These are phyloP conservation scores for Oryza meridionalis DNA, from an alignment of 176 grass and related monocot genomes.

Conservation along the genomic window DNA sequence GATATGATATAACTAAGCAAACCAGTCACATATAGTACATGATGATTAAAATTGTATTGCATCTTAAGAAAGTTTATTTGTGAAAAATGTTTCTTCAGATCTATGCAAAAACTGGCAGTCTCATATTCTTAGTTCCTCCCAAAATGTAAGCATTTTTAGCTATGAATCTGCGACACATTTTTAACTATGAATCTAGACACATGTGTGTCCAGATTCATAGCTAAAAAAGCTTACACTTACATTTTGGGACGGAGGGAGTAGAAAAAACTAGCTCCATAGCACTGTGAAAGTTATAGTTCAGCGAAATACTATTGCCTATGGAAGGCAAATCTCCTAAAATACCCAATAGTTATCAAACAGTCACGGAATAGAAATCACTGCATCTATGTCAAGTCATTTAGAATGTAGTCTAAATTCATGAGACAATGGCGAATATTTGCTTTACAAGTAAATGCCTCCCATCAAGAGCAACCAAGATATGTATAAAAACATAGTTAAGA, in stretches of 20 bases:
- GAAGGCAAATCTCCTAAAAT: not conserved
- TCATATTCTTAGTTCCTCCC: not conserved
- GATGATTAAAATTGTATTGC: not conserved
- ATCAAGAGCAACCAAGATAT: not conserved
- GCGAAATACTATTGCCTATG: not conserved
- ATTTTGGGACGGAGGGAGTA: too few species aligned
- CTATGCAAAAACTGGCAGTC: not conserved
- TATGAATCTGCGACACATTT: too few species aligned
- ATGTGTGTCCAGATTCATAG: too few species aligned
- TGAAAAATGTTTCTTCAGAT: not conserved
- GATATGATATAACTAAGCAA: not conserved
- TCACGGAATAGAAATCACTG: not conserved
- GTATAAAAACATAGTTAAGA: not conserved
- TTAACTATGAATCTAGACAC: too few species aligned
- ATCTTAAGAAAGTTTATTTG: not conserved
- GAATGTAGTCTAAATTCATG: not conserved
- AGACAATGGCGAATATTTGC: not conserved
- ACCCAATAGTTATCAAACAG: not conserved
- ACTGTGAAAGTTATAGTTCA: not conserved
- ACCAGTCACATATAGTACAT: not conserved
- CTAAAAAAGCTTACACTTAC: too few species aligned
- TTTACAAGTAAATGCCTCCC: not conserved
- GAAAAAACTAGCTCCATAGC: not conserved
- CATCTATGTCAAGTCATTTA: not conserved
- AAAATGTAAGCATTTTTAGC: too few species aligned